phyloP scores from a whole-genome alignment of 306 rosid genomes.

The Urtica urens region DNA sequence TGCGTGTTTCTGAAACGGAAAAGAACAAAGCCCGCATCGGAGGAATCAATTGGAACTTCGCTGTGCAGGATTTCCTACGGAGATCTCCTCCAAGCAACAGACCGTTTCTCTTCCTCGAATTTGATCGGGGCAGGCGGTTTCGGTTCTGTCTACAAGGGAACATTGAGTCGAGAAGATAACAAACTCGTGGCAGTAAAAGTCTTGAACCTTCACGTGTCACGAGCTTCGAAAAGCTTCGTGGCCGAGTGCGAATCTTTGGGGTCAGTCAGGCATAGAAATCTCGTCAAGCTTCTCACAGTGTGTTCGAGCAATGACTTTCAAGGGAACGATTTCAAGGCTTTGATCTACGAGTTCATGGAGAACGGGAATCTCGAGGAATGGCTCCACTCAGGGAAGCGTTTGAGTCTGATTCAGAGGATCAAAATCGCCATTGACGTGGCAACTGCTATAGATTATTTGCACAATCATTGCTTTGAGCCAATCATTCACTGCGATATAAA shows the following conservation, averaged over 20 bases:
- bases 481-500: slow-evolving; percentile 31
- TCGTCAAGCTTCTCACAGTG: slow-evolving; percentile 9
- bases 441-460: slow-evolving; percentile 31
- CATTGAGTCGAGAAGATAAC: not conserved
- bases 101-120: slow-evolving; percentile 18
- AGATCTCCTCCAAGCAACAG: slow-evolving; percentile 19
- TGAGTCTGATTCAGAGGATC: slow-evolving; percentile 11
- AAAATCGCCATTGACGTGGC: slow-evolving; percentile 32
- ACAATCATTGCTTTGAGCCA: slow-evolving; percentile 14
- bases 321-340: slow-evolving; percentile 9
- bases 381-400: not conserved
- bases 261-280: slow-evolving; percentile 15
- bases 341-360: slow-evolving; percentile 1
- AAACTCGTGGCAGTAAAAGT: slow-evolving; percentile 23
- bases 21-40: not conserved
- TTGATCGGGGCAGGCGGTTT: slow-evolving; percentile 24
- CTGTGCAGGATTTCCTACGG: slow-evolving; percentile 16
- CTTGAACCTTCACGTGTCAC: slow-evolving; percentile 8
- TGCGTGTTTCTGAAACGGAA: not conserved
- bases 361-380: slow-evolving; percentile 9
- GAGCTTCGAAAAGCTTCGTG: slow-evolving; percentile 10
- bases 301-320: slow-evolving; percentile 14
- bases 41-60: not conserved
- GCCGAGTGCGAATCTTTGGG: slow-evolving; percentile 2
- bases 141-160: slow-evolving; percentile 25